Evolutionary conservation across 371 early-diverging fungal genomes (phyloP).

Genomic region (Apophysomyces elegans): DNA sequence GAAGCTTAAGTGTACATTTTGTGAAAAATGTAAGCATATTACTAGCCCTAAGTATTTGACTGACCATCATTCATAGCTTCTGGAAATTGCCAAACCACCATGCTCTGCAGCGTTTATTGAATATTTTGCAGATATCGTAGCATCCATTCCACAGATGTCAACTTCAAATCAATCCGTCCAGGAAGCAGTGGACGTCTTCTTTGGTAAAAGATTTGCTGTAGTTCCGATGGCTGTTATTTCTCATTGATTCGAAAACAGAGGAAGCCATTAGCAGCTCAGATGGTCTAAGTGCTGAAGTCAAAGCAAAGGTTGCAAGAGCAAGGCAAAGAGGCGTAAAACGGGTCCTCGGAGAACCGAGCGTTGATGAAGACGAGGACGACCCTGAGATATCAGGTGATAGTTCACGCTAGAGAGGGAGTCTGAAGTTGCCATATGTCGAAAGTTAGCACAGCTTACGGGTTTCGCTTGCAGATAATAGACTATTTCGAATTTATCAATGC

Average conservation of each 20-base stretch:
- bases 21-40: constrained; percentile 44
- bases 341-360: background rate
- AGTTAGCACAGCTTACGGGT: no score
- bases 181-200: constrained; percentile 40
- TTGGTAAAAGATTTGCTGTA: constrained; percentile 30
- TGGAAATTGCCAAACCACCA: constrained; percentile 53
- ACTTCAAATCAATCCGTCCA: constrained; percentile 38
- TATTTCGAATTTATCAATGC: no score
- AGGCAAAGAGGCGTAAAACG: constrained; percentile 4
- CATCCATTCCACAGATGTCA: constrained; percentile 47
- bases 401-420: background rate
- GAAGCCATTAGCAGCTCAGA: background rate
- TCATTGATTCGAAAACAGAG: background rate
- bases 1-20: constrained; percentile 63
- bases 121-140: constrained; percentile 51
- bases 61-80: constrained; percentile 21
- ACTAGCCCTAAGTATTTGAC: background rate
- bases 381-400: background rate
- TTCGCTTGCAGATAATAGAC: no score
- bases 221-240: background rate
- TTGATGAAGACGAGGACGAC: background rate
- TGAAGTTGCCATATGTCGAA: background rate
- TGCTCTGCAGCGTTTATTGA: constrained; percentile 52
- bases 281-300: background rate
- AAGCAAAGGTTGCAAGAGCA: constrained; percentile 2